These are phyloP conservation scores for Kickxella alabastrina DNA, from an alignment of 192 early-diverging fungal genomes.

Conservation along the genomic window DNA sequence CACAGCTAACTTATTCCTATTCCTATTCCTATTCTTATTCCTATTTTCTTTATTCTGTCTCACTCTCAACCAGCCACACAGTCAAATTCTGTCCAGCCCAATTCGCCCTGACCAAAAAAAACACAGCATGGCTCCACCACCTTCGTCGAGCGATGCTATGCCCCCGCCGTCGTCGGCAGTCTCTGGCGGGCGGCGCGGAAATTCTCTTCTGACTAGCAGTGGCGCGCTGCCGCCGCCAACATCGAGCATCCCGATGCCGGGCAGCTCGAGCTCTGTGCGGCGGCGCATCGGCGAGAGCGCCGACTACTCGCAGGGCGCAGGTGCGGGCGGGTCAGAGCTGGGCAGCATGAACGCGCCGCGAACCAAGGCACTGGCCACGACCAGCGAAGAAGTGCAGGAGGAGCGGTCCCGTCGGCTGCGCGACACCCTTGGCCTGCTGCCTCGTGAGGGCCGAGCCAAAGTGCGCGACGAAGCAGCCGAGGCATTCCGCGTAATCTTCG, in stretches of 20 bases:
- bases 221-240: constrained; percentile 24
- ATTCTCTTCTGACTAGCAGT: constrained; percentile 25
- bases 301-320: constrained; percentile 7
- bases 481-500: constrained; percentile 64
- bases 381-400: constrained; percentile 45
- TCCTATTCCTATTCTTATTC: neutral
- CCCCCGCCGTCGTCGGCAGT: constrained; percentile 3
- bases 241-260: constrained; percentile 33
- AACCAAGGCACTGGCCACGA: constrained; percentile 13
- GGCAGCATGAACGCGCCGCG: constrained; percentile 21
- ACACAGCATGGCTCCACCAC: neutral
- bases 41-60: neutral
- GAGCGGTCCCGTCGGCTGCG: constrained; percentile 38
- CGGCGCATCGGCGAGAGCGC: constrained; percentile 26
- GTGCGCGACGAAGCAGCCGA: constrained; percentile 67
- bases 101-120: neutral
- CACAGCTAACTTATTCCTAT: too few species aligned
- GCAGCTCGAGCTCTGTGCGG: constrained; percentile 39
- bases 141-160: neutral
- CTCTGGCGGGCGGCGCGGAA: constrained; percentile 5
- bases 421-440: constrained; percentile 28
- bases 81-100: neutral
- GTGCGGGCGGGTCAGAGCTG: constrained; percentile 25
- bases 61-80: neutral
- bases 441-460: constrained; percentile 35